Evolutionary conservation across 768 basidiomycete genomes (phyloP).

Genomic region (Lactifluus volemus): DNA sequence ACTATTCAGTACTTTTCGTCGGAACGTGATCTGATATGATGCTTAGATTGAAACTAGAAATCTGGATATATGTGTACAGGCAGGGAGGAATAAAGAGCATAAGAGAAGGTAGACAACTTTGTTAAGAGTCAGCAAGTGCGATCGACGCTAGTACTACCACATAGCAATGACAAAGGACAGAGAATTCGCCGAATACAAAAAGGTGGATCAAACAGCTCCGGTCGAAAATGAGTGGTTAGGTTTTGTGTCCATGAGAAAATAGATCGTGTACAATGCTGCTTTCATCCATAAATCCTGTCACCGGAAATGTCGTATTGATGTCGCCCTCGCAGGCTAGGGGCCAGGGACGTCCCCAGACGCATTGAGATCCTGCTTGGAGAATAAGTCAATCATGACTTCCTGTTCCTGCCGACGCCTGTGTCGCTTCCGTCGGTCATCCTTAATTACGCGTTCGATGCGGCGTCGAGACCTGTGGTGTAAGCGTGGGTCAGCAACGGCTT

Average conservation of each 20-base stretch:
- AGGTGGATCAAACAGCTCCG: neutral
- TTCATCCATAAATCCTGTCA: conserved; percentile 13
- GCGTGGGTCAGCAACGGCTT: conserved; percentile 59
- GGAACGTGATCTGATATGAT: neutral
- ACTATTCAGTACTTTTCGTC: neutral
- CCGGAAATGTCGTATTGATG: neutral
- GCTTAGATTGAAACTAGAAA: conserved; percentile 1
- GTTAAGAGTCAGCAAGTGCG: neutral
- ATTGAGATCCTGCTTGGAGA: conserved; percentile 45
- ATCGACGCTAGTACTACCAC: conserved; percentile 1
- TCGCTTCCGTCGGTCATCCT: conserved; percentile 72
- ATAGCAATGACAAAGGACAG: neutral
- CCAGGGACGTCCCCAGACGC: conserved; percentile 9
- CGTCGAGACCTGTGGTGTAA: conserved; percentile 55
- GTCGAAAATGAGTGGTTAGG: neutral
- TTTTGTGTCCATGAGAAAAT: conserved; percentile 9
- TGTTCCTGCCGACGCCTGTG: conserved; percentile 80
- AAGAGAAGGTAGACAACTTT: neutral
- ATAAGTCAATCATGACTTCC: conserved; percentile 73
- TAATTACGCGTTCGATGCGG: conserved; percentile 72
- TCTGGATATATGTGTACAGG: conserved; percentile 14
- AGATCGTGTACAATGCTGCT: conserved; percentile 18
- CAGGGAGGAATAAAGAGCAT: conserved; percentile 8
- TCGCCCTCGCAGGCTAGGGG: neutral
- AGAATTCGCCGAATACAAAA: neutral